Conservation (phyloP, 2,329 filamentous ascomycete species). For the Cladophialophora yegresii region DNA sequence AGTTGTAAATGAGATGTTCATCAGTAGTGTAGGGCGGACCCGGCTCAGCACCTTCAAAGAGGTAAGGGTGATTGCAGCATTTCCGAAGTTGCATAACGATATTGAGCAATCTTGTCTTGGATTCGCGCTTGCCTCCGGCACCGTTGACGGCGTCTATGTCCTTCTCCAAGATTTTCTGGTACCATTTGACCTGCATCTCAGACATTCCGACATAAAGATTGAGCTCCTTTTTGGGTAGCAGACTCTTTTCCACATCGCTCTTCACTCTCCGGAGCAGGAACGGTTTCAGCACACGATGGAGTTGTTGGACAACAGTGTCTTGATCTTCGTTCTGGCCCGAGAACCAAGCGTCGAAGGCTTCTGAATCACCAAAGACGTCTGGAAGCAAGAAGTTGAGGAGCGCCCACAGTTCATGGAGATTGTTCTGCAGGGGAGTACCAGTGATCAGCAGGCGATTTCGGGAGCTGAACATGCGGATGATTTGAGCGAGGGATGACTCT, state of each 20-base stretch:
- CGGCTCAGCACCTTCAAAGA: slow-evolving; percentile 96
- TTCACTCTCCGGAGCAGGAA: slow-evolving; percentile 96
- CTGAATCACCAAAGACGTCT: slow-evolving; percentile 94
- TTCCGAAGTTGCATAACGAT: slow-evolving; percentile 99
- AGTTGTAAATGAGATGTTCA: slow-evolving; percentile 89
- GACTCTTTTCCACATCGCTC: slow-evolving; percentile 95
- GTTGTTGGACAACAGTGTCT: slow-evolving; percentile 91
- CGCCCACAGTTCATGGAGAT: slow-evolving; percentile 96
- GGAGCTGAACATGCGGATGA: slow-evolving; percentile 94
- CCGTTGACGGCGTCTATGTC: slow-evolving; percentile 99
- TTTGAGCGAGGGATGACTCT: slow-evolving; percentile 92
- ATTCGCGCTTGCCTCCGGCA: slow-evolving; percentile 92
- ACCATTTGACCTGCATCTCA: slow-evolving; percentile 99
- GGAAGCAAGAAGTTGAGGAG: slow-evolving; percentile 96
- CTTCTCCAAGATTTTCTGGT: slow-evolving; percentile 97
- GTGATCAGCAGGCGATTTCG: slow-evolving; percentile 94
- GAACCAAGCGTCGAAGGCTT: slow-evolving; percentile 98
- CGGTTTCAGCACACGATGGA: slow-evolving; percentile 87
- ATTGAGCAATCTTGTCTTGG: slow-evolving; percentile 93
- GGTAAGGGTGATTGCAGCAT: slow-evolving; percentile 97
- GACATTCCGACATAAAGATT: slow-evolving; percentile 98
- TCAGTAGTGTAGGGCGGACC: slow-evolving; percentile 98
- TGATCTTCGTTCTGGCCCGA: slow-evolving; percentile 86
- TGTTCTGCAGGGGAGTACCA: slow-evolving; percentile 95
- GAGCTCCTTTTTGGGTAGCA: slow-evolving; percentile 94